phyloP scores from a whole-genome alignment of 768 basidiomycete species.

The Candolleomyces aberdarensis region DNA sequence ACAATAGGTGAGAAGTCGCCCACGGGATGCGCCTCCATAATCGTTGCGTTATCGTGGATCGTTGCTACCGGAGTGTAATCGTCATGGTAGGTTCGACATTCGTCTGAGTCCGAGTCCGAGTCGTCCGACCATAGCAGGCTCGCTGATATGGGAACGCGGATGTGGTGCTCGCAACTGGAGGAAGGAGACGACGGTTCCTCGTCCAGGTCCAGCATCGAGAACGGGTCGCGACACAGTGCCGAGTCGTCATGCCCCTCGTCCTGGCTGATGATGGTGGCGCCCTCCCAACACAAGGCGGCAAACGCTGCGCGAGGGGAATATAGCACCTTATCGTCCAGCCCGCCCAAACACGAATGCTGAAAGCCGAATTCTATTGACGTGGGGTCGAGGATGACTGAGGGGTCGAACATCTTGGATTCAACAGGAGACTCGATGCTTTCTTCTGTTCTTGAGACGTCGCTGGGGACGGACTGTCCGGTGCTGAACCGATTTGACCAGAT shows the following conservation, averaged over 20 bases:
- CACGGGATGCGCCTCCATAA: neutral
- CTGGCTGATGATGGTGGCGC: slow-evolving; percentile 10
- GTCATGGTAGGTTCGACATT: slow-evolving; percentile 7
- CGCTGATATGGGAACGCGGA: slow-evolving; percentile 3
- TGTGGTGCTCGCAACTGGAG: neutral
- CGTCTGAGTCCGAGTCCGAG: slow-evolving; percentile 6
- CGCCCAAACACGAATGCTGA: slow-evolving; percentile 34
- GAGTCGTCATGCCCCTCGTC: neutral
- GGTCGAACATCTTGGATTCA: neutral
- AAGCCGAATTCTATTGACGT: slow-evolving; percentile 36
- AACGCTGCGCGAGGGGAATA: slow-evolving; percentile 34
- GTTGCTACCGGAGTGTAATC: slow-evolving; percentile 1
- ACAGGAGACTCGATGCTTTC: neutral
- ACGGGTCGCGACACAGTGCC: neutral
- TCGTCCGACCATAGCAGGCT: slow-evolving; percentile 2
- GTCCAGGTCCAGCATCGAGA: neutral
- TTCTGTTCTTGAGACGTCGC: neutral
- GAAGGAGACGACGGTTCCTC: slow-evolving; percentile 1
- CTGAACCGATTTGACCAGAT: neutral
- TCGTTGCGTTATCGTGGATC: slow-evolving; percentile 4
- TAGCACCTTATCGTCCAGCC: slow-evolving; percentile 35
- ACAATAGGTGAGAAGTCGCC: neutral
- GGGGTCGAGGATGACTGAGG: slow-evolving; percentile 27
- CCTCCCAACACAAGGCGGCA: slow-evolving; percentile 34
- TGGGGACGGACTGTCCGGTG: neutral